Percentiles rank a stretch among this genome's conserved stretches.
phyloP scores from a whole-genome alignment of 2,329 filamentous ascomycete genomes.

The Xylariaceae sp. region DNA sequence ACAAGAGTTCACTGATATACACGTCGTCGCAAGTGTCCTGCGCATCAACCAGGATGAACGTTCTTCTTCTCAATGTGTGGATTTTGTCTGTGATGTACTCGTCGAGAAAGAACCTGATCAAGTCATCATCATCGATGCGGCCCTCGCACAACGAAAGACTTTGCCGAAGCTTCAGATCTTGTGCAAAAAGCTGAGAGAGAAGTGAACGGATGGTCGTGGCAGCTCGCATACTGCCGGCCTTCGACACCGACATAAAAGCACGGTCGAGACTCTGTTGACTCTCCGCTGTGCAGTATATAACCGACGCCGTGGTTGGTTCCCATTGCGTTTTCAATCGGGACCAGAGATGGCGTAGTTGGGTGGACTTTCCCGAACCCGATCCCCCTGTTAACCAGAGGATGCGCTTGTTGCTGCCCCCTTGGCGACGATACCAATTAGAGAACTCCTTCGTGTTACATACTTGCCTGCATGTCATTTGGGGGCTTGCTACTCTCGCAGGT shows the following conservation, averaged over 20 bases:
- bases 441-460: constrained; percentile 14
- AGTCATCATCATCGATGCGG: constrained; percentile 1
- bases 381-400: constrained; percentile 16
- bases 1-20: constrained; percentile 14
- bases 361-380: constrained; percentile 17
- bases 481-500: neutral
- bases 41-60: constrained; percentile 16
- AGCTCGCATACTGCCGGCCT: constrained; percentile 5
- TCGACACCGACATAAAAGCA: neutral
- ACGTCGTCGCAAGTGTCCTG: constrained; percentile 7
- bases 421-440: constrained; percentile 15
- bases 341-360: constrained; percentile 9
- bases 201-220: constrained; percentile 11
- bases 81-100: constrained; percentile 5
- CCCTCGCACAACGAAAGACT: constrained; percentile 1
- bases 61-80: constrained; percentile 8
- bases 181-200: constrained; percentile 13
- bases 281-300: constrained; percentile 13
- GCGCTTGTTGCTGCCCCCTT: constrained; percentile 7
- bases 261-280: neutral
- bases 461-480: constrained; percentile 6
- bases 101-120: constrained; percentile 15
- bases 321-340: constrained; percentile 15
- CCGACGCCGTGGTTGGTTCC: constrained; percentile 5
- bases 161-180: constrained; percentile 11